Evolutionary conservation across 768 basidiomycete genomes (phyloP), one percentile per base, ranked within the genome.

Genomic region (Glaciozyma antarctica): DNA sequence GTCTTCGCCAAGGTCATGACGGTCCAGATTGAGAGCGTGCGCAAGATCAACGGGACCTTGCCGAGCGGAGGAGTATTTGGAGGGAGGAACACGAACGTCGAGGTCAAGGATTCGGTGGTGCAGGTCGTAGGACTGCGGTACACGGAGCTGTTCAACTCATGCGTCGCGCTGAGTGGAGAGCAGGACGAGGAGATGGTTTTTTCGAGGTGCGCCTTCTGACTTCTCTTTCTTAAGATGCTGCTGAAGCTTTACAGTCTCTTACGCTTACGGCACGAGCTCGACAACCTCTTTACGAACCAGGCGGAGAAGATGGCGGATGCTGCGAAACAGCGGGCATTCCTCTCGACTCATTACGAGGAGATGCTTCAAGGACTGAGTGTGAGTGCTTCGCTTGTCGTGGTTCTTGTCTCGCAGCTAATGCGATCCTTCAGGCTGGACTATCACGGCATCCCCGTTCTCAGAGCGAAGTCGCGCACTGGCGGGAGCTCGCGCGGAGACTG

Each of bases 1-100:
- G 80, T 87, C 7, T 98, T 94, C 77, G 88, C 93, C 74, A 93
- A 88, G 73, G 82, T 82, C 38, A 88, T 97, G 85, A 83, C 86
- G 28, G 85, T 86, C 24, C 85, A 98, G 69, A 80, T 87, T 53
- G 90, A 93, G 19, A 82, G 84, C 34, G 77, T 98, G 65, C 91
- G 87, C 76, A 88, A 84, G 75, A 76, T 92, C 30, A 87, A 88
- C 1, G 93, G 61, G 75, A 61, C 73, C 68, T 44, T 72, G 26
- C 78, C 79, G 63, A 76, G 78, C 43, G 80, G 86, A 44, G 85
- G 73, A 85, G 87, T 73, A 82, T 82, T 70, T 82, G 85, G 60
- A 78, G 12, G 61, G 24, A 22, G 47, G n/a, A 56, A 28, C 17
- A n/a, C 24, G 28, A 30, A 17, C 24, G 52, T 53, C 54, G 60